Evolutionary conservation across 495 filamentous ascomycete species (phyloP).

Genomic region (Pyrenula massariospora): DNA sequence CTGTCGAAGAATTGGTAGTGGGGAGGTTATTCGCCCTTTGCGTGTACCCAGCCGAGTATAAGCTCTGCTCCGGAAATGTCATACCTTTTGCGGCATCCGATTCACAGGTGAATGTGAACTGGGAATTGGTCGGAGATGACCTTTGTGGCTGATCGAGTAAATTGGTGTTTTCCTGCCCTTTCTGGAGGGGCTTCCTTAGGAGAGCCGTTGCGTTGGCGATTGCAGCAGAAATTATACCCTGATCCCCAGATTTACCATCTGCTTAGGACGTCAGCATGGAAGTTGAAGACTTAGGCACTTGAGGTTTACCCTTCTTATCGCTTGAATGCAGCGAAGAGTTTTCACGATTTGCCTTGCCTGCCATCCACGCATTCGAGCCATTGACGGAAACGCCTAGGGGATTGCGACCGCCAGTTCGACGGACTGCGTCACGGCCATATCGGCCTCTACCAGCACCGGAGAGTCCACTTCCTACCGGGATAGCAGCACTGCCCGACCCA

Average conservation of each 20-base stretch:
- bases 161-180: slow-evolving; percentile 62
- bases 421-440: slow-evolving; percentile 46
- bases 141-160: slow-evolving; percentile 54
- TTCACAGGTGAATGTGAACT: slow-evolving; percentile 88
- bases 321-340: not conserved
- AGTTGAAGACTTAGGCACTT: not conserved
- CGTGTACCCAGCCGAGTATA: slow-evolving; percentile 20
- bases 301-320: not conserved
- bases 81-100: slow-evolving; percentile 58
- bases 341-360: not conserved
- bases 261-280: not conserved
- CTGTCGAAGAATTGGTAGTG: slow-evolving; percentile 16
- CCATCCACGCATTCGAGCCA: slow-evolving; percentile 32
- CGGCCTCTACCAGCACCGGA: slow-evolving; percentile 73
- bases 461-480: slow-evolving; percentile 45
- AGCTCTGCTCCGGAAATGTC: slow-evolving; percentile 32
- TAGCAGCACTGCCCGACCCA: slow-evolving; percentile 35
- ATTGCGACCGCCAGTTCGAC: slow-evolving; percentile 45
- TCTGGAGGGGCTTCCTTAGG: slow-evolving; percentile 35
- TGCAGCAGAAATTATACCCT: slow-evolving; percentile 80
- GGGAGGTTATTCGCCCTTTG: slow-evolving; percentile 19
- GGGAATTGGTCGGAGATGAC: slow-evolving; percentile 53
- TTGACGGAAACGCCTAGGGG: slow-evolving; percentile 47
- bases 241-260: slow-evolving; percentile 26
- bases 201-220: slow-evolving; percentile 77